Evolutionary conservation across 352 stramenopile genomes (phyloP), one percentile per base, ranked within the genome.

Genomic region (Globisporangium nagaii): DNA sequence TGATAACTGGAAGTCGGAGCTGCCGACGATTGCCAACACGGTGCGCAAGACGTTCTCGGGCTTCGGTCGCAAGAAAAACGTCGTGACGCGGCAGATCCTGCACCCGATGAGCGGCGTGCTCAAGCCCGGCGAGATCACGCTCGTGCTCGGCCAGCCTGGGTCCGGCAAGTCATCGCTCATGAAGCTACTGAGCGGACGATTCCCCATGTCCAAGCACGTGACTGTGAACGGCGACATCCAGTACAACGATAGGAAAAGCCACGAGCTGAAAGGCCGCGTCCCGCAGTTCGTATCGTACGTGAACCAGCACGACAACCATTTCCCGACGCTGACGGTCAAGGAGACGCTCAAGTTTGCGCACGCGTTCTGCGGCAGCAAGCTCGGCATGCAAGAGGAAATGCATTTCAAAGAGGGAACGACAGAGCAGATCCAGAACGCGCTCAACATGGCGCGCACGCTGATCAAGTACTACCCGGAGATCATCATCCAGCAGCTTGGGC

Each of bases 321-420:
- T 48, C 40, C 58, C 62, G 19, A 56, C 35, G 17, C 43, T 68
- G 2, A 62, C 62, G 4, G 62, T 69, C 8, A 62, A 69, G 40
- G 62, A 69, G 34, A 70, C 62, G n/a, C 37, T 69, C 20, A 54
- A 68, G 17, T 69, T 69, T 45, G 62, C 62, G 15, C 45, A 68
- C 40, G 34, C 22, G 10, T 69, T 40, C 60, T 73, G 76, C n/a
- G 42, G 60, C n/a, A 41, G 32, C 30, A 55, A 32, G 27, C 39
- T 66, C 8, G 40, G 34, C 2, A 40, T 57, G 45, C 31, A 20
- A 68, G 73, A 66, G 28, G 63, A 84, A 17, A 50, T 53, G 60
- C 62, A 86, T n/a, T 63, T 65, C 17, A 58, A 75, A 27, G 30
- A 70, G 9, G 63, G 60, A 22, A 47, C 67, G 9, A 20, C 56